Percentiles rank a stretch among this genome's conserved stretches.
phyloP scores from a whole-genome alignment of 139 green algal genomes.

The Eudorina sp. region DNA sequence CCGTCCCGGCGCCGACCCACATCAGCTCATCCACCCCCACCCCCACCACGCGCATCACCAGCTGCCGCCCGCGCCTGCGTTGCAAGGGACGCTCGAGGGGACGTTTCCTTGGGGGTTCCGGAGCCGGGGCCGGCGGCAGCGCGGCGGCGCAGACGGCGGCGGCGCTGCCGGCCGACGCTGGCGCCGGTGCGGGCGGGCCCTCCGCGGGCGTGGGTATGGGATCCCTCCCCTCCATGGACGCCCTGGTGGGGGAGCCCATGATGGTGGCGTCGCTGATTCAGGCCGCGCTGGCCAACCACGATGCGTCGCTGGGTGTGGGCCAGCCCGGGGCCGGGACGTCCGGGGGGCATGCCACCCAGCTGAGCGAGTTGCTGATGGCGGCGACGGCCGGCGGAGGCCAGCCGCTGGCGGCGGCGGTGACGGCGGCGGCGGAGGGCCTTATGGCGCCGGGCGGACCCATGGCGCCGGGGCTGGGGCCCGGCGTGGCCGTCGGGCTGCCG shows the following conservation, averaged over 20 bases:
- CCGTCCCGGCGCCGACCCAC: not conserved
- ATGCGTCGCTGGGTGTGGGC: not conserved
- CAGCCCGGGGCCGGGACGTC: not conserved
- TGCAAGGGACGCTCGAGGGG: no score
- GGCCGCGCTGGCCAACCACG: slow-evolving; percentile 11
- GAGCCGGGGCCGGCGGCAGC: not conserved
- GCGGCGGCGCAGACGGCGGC: not conserved
- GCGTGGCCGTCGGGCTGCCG: not conserved
- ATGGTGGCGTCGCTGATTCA: slow-evolving; percentile 30
- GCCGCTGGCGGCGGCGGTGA: slow-evolving; percentile 19
- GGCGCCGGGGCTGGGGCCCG: not conserved
- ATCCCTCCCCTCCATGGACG: not conserved
- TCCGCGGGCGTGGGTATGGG: no score
- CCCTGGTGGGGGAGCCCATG: not conserved
- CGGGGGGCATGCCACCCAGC: not conserved
- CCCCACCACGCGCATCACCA: not conserved
- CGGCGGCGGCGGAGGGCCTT: not conserved
- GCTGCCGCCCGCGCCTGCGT: not conserved
- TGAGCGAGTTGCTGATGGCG: slow-evolving; percentile 31
- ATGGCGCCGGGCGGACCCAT: slow-evolving; percentile 1
- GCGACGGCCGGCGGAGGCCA: not conserved
- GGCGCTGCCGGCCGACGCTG: not conserved
- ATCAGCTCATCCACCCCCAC: not conserved
- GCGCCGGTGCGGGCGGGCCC: not conserved
- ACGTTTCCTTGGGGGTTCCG: no score